Conservation (phyloP, 345 rosid species). For the Hevea brasiliensis region DNA sequence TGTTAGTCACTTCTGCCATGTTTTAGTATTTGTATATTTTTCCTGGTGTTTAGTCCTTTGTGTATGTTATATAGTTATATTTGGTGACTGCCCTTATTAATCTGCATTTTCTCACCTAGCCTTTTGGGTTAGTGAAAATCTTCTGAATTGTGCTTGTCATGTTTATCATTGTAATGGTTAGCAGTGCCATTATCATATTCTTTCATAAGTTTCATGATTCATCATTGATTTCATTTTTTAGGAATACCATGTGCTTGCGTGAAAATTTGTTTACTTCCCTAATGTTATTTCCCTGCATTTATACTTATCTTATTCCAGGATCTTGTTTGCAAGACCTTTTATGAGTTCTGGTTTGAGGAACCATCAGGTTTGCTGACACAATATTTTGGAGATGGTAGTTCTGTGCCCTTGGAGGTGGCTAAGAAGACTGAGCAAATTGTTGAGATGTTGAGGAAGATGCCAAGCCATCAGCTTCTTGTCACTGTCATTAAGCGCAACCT, state of each 20-base stretch:
- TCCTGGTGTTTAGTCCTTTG: neutral
- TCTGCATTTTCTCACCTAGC: neutral
- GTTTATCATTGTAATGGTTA: neutral
- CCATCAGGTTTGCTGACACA: constrained; percentile 69
- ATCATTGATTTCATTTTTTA: neutral
- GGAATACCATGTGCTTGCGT: neutral
- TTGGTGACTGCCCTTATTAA: neutral
- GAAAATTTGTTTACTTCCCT: neutral
- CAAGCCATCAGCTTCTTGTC: constrained; percentile 83
- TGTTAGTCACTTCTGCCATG: neutral
- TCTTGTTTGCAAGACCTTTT: constrained; percentile 97
- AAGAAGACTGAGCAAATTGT: constrained; percentile 97
- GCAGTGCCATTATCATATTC: neutral
- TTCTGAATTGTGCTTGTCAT: neutral
- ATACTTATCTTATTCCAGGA: constrained; percentile 52
- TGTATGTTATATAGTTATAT: neutral
- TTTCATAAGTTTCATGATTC: neutral
- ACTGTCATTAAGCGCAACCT: constrained; percentile 84
- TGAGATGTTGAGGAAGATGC: constrained; percentile 73
- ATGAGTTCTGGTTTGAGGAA: constrained; percentile 99
- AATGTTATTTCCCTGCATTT: neutral
- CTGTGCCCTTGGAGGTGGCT: constrained; percentile 84
- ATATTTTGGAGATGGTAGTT: constrained; percentile 76
- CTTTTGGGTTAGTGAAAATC: neutral
- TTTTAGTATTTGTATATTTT: neutral